Conservation (phyloP, 2,329 filamentous ascomycete species). For the Trichothecium roseum region DNA sequence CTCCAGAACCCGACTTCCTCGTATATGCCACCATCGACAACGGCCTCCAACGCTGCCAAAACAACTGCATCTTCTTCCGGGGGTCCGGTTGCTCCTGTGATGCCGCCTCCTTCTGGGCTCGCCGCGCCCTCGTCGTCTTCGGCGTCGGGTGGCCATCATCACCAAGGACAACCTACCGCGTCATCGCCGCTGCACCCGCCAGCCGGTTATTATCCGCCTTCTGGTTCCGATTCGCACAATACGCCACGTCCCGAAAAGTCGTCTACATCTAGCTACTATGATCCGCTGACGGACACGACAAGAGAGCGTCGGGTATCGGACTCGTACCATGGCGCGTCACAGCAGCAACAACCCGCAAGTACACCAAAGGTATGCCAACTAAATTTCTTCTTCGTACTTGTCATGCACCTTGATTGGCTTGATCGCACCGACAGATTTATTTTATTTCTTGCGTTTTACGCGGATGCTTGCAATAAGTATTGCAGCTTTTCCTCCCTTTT, state of each 20-base stretch:
- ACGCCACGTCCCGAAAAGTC: slow-evolving; percentile 17
- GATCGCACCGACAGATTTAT: no score
- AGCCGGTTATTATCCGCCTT: slow-evolving; percentile 28
- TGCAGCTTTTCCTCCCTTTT: slow-evolving; percentile 2
- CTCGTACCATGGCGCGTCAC: slow-evolving; percentile 34
- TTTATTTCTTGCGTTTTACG: no score
- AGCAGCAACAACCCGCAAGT: slow-evolving; percentile 15
- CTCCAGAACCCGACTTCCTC: slow-evolving; percentile 12
- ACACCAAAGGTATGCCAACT: slow-evolving; percentile 36
- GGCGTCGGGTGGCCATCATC: slow-evolving; percentile 8
- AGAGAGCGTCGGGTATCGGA: slow-evolving; percentile 36
- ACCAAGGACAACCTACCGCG: slow-evolving; percentile 16
- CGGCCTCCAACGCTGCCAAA: slow-evolving; percentile 9
- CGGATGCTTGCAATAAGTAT: no score
- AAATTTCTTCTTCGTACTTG: slow-evolving; percentile 8
- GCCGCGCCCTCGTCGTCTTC: slow-evolving; percentile 6
- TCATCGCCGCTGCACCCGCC: slow-evolving; percentile 34
- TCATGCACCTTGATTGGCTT: slow-evolving; percentile 8
- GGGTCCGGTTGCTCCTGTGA: slow-evolving; percentile 17
- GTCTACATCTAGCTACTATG: slow-evolving; percentile 37
- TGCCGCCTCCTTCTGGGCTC: slow-evolving; percentile 18
- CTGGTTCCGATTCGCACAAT: slow-evolving; percentile 12
- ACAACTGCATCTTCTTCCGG: slow-evolving; percentile 8
- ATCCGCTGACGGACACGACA: slow-evolving; percentile 40
- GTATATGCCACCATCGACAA: slow-evolving; percentile 26